Evolutionary conservation across 371 early-diverging fungal species (phyloP).

Genomic region (Mortierella sp.): DNA sequence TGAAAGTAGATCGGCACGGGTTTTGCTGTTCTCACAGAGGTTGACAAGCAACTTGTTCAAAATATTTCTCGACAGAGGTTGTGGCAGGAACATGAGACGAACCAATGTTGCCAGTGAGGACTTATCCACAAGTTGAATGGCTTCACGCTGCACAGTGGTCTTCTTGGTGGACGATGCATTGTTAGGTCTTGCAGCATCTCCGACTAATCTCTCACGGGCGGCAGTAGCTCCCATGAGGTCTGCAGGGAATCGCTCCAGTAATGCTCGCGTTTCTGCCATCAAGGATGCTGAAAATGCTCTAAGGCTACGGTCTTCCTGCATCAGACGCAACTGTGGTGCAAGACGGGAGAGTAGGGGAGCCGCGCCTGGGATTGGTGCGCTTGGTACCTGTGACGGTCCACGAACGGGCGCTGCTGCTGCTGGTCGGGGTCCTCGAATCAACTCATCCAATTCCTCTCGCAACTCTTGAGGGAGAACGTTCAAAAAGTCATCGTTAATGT

Average conservation of each 20-base stretch:
- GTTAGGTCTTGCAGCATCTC: slow-evolving; percentile 26
- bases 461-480: slow-evolving; percentile 86
- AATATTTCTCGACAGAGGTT: slow-evolving; percentile 76
- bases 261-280: slow-evolving; percentile 25
- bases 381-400: background rate
- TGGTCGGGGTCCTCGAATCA: slow-evolving; percentile 68
- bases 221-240: slow-evolving; percentile 25
- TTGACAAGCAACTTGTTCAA: slow-evolving; percentile 83
- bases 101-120: slow-evolving; percentile 85
- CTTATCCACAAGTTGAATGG: slow-evolving; percentile 87
- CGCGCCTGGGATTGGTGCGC: background rate
- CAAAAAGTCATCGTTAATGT: slow-evolving; percentile 80
- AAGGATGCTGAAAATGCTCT: slow-evolving; percentile 26
- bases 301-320: slow-evolving; percentile 21
- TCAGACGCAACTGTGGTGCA: slow-evolving; percentile 35
- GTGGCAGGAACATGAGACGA: slow-evolving; percentile 88
- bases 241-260: slow-evolving; percentile 40
- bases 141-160: slow-evolving; percentile 66
- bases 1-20: slow-evolving; percentile 88
- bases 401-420: background rate
- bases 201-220: slow-evolving; percentile 18
- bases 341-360: slow-evolving; percentile 18
- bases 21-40: slow-evolving; percentile 91
- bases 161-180: slow-evolving; percentile 56
- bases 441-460: slow-evolving; percentile 79